A percentile compares a stretch with the other conserved stretches of the same genome.
Conservation (phyloP, 345 rosid species). For the Salix viminalis region DNA sequence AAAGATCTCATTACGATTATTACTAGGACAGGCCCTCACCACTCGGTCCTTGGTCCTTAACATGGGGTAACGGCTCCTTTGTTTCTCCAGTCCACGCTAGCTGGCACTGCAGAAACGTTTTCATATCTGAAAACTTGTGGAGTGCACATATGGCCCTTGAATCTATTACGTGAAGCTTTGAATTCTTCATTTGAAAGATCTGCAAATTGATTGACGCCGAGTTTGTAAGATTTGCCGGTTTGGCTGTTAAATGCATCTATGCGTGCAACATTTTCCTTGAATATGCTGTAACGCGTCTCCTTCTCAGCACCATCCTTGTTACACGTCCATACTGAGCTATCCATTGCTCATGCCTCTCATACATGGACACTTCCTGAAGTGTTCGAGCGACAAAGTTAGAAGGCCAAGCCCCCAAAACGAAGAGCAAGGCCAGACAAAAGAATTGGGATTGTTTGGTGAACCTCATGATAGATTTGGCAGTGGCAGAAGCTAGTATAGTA, state of each 20-base stretch:
- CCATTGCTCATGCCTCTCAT: slow-evolving; percentile 1
- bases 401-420: slow-evolving; percentile 3
- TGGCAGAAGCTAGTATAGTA: neutral
- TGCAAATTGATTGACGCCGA: slow-evolving; percentile 10
- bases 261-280: neutral
- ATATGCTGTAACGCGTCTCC: neutral
- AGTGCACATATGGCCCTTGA: slow-evolving; percentile 6
- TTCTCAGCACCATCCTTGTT: slow-evolving; percentile 9
- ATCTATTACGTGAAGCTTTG: neutral
- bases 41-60: too few relatives aligned
- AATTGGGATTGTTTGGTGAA: neutral
- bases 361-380: neutral
- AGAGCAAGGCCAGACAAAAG: neutral
- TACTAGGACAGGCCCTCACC: too few relatives aligned
- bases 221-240: neutral
- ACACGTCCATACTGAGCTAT: neutral
- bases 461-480: neutral
- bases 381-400: neutral
- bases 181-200: slow-evolving; percentile 15
- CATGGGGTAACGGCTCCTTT: neutral
- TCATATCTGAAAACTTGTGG: too few relatives aligned
- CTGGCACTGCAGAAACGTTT: too few relatives aligned
- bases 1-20: too few relatives aligned
- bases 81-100: neutral
- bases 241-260: neutral